Evolutionary conservation across 2,329 filamentous ascomycete species (phyloP), one percentile per base, ranked within the genome.

Genomic region (Xylaria sp.): DNA sequence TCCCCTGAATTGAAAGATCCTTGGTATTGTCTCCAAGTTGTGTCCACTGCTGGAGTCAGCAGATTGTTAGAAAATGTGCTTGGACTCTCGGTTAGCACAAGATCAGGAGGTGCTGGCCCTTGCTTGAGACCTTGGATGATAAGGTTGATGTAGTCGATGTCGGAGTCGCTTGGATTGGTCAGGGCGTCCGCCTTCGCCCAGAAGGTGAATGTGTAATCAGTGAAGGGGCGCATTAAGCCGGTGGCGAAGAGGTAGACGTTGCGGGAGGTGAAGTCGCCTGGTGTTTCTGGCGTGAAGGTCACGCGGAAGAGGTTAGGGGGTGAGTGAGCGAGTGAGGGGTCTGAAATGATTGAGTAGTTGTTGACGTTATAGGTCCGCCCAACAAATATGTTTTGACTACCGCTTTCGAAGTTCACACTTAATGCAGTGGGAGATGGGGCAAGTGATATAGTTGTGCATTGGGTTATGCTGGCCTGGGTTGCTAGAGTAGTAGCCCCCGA

Each of bases 1-100:
- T 66, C 64, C 39, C 64, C 64, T 13, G 64, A 66, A 13, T 63
- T 66, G 47, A 66, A 66, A 22, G 53, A 53, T 3, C 59, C 59
- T 45, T 53, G 47, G 39, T 66, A 66, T 54, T 36, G 51, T n/a
- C 47, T 63, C 64, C 64, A 66, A 20, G 53, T 66, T 7, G 58
- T 63, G 10, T 58, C 53, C 5, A 66, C n/a, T 17, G 59, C 27
- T 33, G 64, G 64, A 56, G 6, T 53, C 2, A 66, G 47, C 38
- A 66, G n/a, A 7, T 38, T 53, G 33, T 44, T 59, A 5, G 47
- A 63, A 22, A 66, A 66, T 5, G 63, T 66, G 63, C 38, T 58
- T 3, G 63, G 63, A 20, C 45, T 66, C 47, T 66, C 63, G 0
- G 59, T 63, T 1, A 66, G 39, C 10, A 20, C 38, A 10, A 66